Conservation (phyloP, 352 stramenopile genomes). For the Pelagophyceae sp. region DNA sequence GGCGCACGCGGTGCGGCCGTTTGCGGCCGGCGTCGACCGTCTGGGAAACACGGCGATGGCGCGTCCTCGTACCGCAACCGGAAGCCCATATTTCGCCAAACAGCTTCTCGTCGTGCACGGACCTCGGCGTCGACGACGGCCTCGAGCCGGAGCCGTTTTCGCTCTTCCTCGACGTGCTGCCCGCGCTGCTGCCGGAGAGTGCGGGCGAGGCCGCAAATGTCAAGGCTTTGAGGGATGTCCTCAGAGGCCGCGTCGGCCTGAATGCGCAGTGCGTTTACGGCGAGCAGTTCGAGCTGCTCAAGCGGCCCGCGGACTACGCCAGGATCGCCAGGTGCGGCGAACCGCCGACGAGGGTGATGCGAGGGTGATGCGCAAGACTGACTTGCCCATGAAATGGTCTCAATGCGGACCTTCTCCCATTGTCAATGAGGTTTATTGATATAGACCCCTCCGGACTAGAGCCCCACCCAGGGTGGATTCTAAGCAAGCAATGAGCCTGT, state of each 20-base stretch:
- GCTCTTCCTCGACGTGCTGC: background rate
- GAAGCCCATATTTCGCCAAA: no score
- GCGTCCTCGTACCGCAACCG: no score
- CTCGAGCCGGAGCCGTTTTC: background rate
- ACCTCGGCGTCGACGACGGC: background rate
- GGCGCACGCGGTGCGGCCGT: background rate
- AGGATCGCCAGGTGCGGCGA: no score
- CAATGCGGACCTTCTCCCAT: no score
- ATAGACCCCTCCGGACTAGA: no score
- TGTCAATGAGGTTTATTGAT: no score
- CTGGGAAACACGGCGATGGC: no score
- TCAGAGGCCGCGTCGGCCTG: background rate
- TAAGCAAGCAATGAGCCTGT: background rate
- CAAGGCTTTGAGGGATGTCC: background rate
- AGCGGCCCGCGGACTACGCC: background rate
- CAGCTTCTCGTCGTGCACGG: slow-evolving; percentile 3
- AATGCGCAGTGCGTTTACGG: background rate
- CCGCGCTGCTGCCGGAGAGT: background rate
- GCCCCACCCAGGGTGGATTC: no score
- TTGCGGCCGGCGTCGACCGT: no score
- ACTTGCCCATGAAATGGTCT: no score
- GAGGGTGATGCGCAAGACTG: no score
- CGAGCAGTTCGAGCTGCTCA: background rate
- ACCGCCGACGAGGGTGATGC: background rate
- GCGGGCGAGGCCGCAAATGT: background rate